Evolutionary conservation across 192 early-diverging fungal genomes (phyloP).

Genomic region (Geosiphon pyriformis): DNA sequence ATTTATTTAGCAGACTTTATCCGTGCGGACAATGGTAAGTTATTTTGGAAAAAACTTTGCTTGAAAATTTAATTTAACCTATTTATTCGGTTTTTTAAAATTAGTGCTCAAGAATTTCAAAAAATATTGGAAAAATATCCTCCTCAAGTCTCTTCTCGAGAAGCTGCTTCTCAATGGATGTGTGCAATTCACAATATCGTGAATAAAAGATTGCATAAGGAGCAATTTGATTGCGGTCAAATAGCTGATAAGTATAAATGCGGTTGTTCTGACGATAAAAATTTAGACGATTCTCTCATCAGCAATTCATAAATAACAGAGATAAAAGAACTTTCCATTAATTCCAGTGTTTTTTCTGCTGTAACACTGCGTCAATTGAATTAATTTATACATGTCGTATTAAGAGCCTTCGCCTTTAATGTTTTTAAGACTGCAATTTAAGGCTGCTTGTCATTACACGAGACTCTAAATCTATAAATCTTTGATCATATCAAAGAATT

Average conservation of each 20-base stretch:
- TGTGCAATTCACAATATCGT: constrained; percentile 89
- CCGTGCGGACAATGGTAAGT: constrained; percentile 92
- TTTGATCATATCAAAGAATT: too few relatives aligned
- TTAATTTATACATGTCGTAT: too few relatives aligned
- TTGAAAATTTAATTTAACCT: too few relatives aligned
- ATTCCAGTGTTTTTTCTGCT: too few relatives aligned
- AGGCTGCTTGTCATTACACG: too few relatives aligned
- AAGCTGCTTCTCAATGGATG: constrained; percentile 76
- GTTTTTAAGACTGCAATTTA: too few relatives aligned
- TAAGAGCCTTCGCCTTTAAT: too few relatives aligned
- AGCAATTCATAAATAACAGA: too few relatives aligned
- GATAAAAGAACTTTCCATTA: too few relatives aligned
- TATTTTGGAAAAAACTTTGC: not conserved
- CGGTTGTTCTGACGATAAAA: constrained; percentile 60
- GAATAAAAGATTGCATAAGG: constrained; percentile 78
- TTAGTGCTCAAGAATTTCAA: constrained; percentile 86
- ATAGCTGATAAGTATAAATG: constrained; percentile 80
- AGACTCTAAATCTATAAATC: too few relatives aligned
- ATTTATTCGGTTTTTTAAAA: not conserved
- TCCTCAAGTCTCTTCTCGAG: constrained; percentile 67
- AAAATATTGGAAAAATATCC: constrained; percentile 69
- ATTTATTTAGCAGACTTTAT: constrained; percentile 79
- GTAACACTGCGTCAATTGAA: too few relatives aligned
- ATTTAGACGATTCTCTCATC: not conserved
- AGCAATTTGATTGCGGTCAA: constrained; percentile 71